A percentile compares a stretch with the other conserved stretches of the same genome.
phyloP scores from a whole-genome alignment of 371 early-diverging fungal genomes.

The Capillidium heterosporum region DNA sequence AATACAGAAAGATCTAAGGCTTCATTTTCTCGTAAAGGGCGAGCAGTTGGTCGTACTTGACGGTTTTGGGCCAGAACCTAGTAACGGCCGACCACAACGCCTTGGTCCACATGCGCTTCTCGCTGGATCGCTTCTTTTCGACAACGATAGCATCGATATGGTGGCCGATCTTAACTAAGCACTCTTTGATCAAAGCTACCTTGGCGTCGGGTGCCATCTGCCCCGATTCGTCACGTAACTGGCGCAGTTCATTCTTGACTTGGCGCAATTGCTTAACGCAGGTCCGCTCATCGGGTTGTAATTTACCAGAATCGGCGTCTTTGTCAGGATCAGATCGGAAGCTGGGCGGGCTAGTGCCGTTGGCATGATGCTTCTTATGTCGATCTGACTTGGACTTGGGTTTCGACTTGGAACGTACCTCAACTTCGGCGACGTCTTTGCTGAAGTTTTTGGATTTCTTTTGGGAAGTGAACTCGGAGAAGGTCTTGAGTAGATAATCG shows the following conservation, averaged over 20 bases:
- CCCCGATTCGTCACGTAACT: slow-evolving; percentile 5
- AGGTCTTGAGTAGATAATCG: slow-evolving; percentile 69
- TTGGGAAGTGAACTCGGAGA: slow-evolving; percentile 19
- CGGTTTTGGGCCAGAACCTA: neutral
- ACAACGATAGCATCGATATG: neutral
- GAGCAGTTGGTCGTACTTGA: too few relatives aligned
- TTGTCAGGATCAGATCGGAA: too few relatives aligned
- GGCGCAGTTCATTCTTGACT: slow-evolving; percentile 8
- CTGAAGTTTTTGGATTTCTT: too few relatives aligned
- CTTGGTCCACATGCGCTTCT: neutral
- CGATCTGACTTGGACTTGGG: neutral
- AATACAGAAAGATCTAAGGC: too few relatives aligned
- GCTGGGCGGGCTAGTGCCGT: neutral
- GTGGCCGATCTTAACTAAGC: slow-evolving; percentile 1
- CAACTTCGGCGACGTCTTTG: neutral
- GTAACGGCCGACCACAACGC: neutral
- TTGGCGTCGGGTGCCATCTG: neutral
- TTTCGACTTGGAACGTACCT: slow-evolving; percentile 5
- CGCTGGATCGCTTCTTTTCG: neutral
- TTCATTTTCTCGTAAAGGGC: too few relatives aligned
- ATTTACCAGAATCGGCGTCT: neutral
- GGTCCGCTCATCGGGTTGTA: neutral
- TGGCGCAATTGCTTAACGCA: slow-evolving; percentile 10
- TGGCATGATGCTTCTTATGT: neutral
- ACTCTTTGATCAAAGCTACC: slow-evolving; percentile 1